Evolutionary conservation across 192 early-diverging fungal genomes (phyloP), one percentile per base, ranked within the genome.

Genomic region (Rhizophagus clarus): DNA sequence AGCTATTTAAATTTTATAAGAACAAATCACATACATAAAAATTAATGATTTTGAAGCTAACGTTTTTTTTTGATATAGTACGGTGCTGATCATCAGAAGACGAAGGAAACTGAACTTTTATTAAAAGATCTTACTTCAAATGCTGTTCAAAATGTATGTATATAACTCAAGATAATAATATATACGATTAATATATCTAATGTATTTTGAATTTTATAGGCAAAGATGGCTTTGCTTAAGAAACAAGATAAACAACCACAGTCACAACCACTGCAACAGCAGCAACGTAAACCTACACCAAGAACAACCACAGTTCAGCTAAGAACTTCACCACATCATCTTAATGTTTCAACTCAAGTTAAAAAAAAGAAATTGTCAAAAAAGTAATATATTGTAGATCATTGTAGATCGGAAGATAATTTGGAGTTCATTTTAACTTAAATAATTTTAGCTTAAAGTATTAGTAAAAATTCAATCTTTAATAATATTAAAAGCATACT

Each of bases 31-130:
- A 74, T 9, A 5, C n/a, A 11, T 56, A 29, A 20, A 29, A 68
- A 12, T 32, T 10, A 45, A 26, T 12, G 12, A 29, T 47, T 32
- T 49, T 64, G 64, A 29, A 42, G 28, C 32, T 26, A 40, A 51
- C 69, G 49, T 60, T 70, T 31, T 22, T 61, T 32, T 61, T 73
- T 51, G 70, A 70, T 76, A 29, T 77, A 91, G 84, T 87, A 89
- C 67, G 94, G 95, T 31, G 88, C 89, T 24, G 92, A 93, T 22
- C 92, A 96, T 78, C 85, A 89, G 40, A 90, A 90, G 9, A 92
- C 93, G 31, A 90, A 92, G 82, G 93, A 94, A 62, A 91, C 88
- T 17, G 89, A 88, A 45, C 79, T 88, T 61, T 91, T 89, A 88
- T 80, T 94, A n/a, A 86, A 87, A 12, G 92, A 94, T 68, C 87